Evolutionary conservation across 2,329 filamentous ascomycete genomes (phyloP), one percentile per base, ranked within the genome.

Genomic region (Fusarium irregulare): DNA sequence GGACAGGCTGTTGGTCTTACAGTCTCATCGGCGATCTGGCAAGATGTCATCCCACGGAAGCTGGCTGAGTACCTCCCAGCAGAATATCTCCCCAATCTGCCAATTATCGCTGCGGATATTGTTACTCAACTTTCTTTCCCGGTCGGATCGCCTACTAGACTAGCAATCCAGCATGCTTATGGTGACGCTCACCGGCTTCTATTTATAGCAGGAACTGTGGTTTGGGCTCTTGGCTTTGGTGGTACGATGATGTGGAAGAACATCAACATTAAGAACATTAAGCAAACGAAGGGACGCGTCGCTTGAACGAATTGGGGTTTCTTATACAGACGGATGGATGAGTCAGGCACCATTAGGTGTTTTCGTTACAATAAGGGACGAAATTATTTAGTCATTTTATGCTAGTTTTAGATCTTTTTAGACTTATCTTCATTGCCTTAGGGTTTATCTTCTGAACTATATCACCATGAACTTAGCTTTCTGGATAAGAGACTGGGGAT

Each of bases 81-180:
- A 2, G 66, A 73, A 2, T 67, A 70, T 18, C 72, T 73, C 11
- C 64, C 71, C 18, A 71, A 75, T 4, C 76, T 80, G 3, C 74
- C 87, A 16, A 85, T 86, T 3, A 82, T 85, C 45, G 80, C 50
- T 4, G 41, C 37, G 4, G 37, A 60, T 0, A n/a, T 71, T 7
- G 49, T 63, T 2, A 60, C 51, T 1, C 68, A 71, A 14, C 56
- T 71, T 4, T 55, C 56, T 1, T 71, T 54, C 25, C 68, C 68
- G 2, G 23, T 66, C 7, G 68, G 68, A 3, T 51, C 68, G 0
- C 56, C 64, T 10, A 50, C 68, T 1, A 53, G 68, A 6, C 7
- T 54, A 5, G 68, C 68, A 6, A 71, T 71, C 5, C 68, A 71
- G 11, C 56, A 54, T 23, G 68, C 68, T 12, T 71, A 71, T 7